Conservation (phyloP, 2,329 filamentous ascomycete genomes). For the Penicillium griseofulvum region DNA sequence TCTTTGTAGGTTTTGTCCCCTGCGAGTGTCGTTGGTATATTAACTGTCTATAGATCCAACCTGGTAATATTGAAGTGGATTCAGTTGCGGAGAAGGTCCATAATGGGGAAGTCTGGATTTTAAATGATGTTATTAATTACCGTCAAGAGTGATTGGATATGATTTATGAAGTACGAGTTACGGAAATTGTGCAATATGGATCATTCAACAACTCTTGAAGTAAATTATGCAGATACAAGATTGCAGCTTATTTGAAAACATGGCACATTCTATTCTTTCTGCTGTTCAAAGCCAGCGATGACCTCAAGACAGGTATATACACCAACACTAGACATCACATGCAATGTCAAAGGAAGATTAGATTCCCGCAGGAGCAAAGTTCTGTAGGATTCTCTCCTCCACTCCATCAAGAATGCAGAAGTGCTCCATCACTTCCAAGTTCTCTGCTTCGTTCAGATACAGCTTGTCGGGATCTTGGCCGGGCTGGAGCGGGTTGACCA, state of each 20-base stretch:
- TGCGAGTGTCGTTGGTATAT: background rate
- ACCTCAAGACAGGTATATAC: conserved; percentile 11
- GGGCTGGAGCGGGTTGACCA: conserved; percentile 75
- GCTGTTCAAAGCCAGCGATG: conserved; percentile 8
- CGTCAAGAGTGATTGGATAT: conserved; percentile 15
- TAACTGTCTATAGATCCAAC: conserved; percentile 52
- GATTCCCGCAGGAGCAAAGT: conserved; percentile 30
- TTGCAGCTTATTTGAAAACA: background rate
- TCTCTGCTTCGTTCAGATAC: conserved; percentile 89
- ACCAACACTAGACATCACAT: conserved; percentile 1
- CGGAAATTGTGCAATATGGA: background rate
- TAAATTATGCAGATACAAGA: background rate
- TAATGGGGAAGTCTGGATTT: conserved; percentile 87
- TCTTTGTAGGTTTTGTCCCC: conserved; percentile 54
- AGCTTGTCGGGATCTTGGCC: conserved; percentile 95
- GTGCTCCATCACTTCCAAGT: conserved; percentile 91
- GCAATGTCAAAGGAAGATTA: conserved; percentile 4
- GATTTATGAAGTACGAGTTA: conserved; percentile 13
- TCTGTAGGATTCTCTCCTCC: conserved; percentile 74
- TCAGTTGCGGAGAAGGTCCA: conserved; percentile 70
- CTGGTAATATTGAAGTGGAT: conserved; percentile 73
- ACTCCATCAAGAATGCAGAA: conserved; percentile 86
- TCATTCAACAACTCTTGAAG: background rate
- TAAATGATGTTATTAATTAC: conserved; percentile 61
- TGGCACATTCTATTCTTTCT: conserved; percentile 8